Conservation (phyloP, 306 rosid species). For the Vicia sativa region DNA sequence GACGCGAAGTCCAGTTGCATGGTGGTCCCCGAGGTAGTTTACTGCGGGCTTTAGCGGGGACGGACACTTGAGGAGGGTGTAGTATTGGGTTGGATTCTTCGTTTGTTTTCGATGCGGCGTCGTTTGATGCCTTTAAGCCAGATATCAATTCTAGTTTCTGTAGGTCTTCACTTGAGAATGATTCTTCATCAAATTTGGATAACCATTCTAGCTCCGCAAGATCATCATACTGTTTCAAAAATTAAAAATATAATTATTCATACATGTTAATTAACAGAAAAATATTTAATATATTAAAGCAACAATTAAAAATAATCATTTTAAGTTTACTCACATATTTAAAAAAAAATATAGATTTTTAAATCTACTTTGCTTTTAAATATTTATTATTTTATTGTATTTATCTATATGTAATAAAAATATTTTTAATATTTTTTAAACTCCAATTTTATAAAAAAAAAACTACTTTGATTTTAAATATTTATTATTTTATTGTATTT, state of each 20-base stretch:
- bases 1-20: constrained; percentile 83
- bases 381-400: too few species aligned
- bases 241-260: not conserved
- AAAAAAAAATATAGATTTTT: too few species aligned
- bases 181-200: constrained; percentile 81
- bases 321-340: too few species aligned
- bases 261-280: not conserved
- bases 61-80: constrained; percentile 54
- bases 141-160: constrained; percentile 79
- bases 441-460: too few species aligned
- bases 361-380: too few species aligned
- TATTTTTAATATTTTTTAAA: too few species aligned
- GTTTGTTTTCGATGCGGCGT: constrained; percentile 41
- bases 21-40: constrained; percentile 78
- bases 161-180: constrained; percentile 81
- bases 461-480: too few species aligned
- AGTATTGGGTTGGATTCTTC: constrained; percentile 41
- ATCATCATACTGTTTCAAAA: constrained; percentile 53
- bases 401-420: too few species aligned
- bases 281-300: not conserved
- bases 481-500: too few species aligned
- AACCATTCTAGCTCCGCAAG: constrained; percentile 93
- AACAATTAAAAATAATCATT: too few species aligned
- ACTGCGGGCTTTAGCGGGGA: constrained; percentile 90
- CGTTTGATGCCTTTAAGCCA: constrained; percentile 54